Conservation (phyloP, 495 filamentous ascomycete genomes). For the Annulohypoxylon bovei region DNA sequence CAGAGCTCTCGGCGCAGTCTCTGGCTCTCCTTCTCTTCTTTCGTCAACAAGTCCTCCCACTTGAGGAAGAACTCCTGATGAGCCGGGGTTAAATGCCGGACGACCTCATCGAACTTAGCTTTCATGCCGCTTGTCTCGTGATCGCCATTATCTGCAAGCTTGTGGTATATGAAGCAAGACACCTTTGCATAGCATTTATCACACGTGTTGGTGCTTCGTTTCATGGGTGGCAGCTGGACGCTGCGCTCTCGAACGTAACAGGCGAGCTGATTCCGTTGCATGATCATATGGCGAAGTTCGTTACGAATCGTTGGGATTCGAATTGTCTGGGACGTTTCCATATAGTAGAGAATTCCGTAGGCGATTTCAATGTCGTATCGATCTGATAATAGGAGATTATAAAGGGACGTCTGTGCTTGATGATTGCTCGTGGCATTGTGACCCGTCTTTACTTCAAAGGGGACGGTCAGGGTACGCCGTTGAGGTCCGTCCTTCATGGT, state of each 20-base stretch:
- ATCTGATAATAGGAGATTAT: constrained; percentile 91
- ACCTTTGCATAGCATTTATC: constrained; percentile 86
- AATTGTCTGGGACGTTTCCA: constrained; percentile 85
- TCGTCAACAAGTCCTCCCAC: constrained; percentile 92
- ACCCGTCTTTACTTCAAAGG: constrained; percentile 95
- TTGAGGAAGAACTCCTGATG: constrained; percentile 89
- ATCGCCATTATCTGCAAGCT: constrained; percentile 84
- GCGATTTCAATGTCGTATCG: constrained; percentile 91
- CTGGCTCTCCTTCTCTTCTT: constrained; percentile 88
- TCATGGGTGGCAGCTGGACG: constrained; percentile 82
- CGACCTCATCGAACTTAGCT: constrained; percentile 78
- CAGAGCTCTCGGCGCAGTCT: constrained; percentile 89
- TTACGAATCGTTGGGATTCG: constrained; percentile 84
- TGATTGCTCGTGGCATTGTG: constrained; percentile 80
- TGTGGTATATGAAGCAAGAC: constrained; percentile 93
- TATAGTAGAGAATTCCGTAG: constrained; percentile 92
- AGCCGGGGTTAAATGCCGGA: constrained; percentile 73
- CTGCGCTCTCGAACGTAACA: constrained; percentile 82
- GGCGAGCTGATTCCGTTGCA: constrained; percentile 90
- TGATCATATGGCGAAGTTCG: constrained; percentile 93
- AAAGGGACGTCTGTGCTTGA: constrained; percentile 92
- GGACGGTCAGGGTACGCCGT: constrained; percentile 79
- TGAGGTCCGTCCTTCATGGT: constrained; percentile 71
- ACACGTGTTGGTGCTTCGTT: constrained; percentile 79
- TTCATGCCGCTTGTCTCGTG: constrained; percentile 80